Base-by-base conservation (phyloP, 176 grass and related monocot species). In the Pontederia paniculata region DNA sequence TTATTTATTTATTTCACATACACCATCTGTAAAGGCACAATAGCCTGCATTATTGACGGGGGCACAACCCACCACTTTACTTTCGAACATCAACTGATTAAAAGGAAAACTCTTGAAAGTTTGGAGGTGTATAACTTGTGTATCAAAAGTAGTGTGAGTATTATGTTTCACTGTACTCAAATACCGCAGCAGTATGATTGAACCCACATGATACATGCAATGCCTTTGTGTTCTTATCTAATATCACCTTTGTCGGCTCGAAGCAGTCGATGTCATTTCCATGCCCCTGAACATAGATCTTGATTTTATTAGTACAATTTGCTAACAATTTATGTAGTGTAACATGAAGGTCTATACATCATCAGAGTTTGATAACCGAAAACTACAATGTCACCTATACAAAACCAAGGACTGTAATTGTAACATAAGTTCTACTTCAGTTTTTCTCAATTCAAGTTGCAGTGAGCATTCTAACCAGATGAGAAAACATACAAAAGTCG, bases 121-220 rank as follows among this genome's bases (percentile, higher is more conserved):
- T 37, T 37, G 28, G 28, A 37, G 28, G 28, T 37, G 28, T 37
- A 37, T n/a, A n/a, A 37, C 28, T 37, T 37, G 28, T 37, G 28
- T 37, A 37, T 37, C 28, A 37, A 37, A 37, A 37, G 28, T n/a
- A n/a, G 7, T 37, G 28, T 6, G 0, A 3, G 28, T 6, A 5
- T 37, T 37, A 37, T 37, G 28, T 55, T 54, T 88, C 62, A 0
- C 1, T 55, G 14, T 72, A 81, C 65, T 97, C 86, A 8, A 90
- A 81, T 58, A 90, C 79, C 28, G 70, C 91, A 63, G 79, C 91
- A 6, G 82, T 90, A 73, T 97, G 86, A 74, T 97, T 97, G 73
- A 97, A 97, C 20, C 91, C 85, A 41, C 86, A 97, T 11, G 91
- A 97, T 74, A 97, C 79, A 71, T 76, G 77, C 23, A 88, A 44